A percentile compares a stretch with the other conserved stretches of the same genome.
Conservation (phyloP, 2,329 filamentous ascomycete species). For the Diaporthe capsici region DNA sequence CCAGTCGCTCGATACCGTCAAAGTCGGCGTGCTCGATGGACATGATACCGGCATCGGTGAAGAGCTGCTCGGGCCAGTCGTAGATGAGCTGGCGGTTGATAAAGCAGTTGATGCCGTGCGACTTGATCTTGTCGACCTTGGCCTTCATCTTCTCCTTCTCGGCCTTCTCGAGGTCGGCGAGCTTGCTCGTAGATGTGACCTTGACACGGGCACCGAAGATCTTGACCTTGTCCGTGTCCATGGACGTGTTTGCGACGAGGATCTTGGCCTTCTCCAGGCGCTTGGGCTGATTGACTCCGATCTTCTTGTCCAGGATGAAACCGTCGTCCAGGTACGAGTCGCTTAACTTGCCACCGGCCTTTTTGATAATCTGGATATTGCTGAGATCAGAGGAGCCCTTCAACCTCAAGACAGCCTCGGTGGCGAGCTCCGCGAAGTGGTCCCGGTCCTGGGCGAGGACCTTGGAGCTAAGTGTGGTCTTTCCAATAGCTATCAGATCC, state of each 20-base stretch:
- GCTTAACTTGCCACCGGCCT: conserved; percentile 95
- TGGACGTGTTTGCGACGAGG: conserved; percentile 95
- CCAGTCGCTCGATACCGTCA: conserved; percentile 95
- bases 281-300: conserved; percentile 98
- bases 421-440: conserved; percentile 90
- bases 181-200: conserved; percentile 94
- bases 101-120: conserved; percentile 99
- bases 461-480: conserved; percentile 97
- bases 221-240: conserved; percentile 99
- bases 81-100: conserved; percentile 99
- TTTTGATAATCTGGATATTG: conserved; percentile 99
- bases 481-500: conserved; percentile 90
- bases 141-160: conserved; percentile 99
- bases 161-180: conserved; percentile 98
- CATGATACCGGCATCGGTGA: conserved; percentile 97
- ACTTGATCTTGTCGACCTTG: conserved; percentile 99
- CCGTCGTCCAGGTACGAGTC: conserved; percentile 98
- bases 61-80: conserved; percentile 99
- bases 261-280: conserved; percentile 98
- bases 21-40: conserved; percentile 99
- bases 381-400: conserved; percentile 93
- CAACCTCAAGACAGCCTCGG: conserved; percentile 91
- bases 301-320: conserved; percentile 99
- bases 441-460: conserved; percentile 94
- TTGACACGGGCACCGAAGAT: conserved; percentile 98